Evolutionary conservation across 805 yeast genomes (phyloP).

Genomic region (Lachancea meyersii): DNA sequence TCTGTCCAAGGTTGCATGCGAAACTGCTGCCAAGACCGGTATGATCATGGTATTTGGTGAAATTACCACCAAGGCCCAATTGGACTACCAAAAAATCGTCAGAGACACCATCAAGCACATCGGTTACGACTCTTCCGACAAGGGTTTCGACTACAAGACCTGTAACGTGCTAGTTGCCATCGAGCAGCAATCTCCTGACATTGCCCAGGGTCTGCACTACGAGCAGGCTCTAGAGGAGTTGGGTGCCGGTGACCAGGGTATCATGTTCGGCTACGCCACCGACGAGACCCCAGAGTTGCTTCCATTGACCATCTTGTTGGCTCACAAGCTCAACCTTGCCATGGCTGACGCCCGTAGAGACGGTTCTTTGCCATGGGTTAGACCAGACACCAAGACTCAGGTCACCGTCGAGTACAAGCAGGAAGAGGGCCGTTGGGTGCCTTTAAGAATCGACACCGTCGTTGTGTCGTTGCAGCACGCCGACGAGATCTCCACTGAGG

Average conservation of each 20-base stretch:
- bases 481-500: slow-evolving; percentile 90
- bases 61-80: slow-evolving; percentile 91
- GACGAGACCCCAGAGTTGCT: slow-evolving; percentile 97
- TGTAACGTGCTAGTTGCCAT: slow-evolving; percentile 98
- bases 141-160: slow-evolving; percentile 98
- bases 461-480: slow-evolving; percentile 98
- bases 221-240: slow-evolving; percentile 93
- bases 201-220: slow-evolving; percentile 98
- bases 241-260: slow-evolving; percentile 99
- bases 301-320: slow-evolving; percentile 88
- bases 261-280: slow-evolving; percentile 99
- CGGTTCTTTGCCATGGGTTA: slow-evolving; percentile 90
- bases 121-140: slow-evolving; percentile 92
- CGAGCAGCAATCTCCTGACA: slow-evolving; percentile 98
- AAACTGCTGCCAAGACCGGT: slow-evolving; percentile 98
- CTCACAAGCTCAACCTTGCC: slow-evolving; percentile 95
- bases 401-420: slow-evolving; percentile 95
- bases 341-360: slow-evolving; percentile 96
- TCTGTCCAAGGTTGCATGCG: slow-evolving; percentile 97
- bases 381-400: slow-evolving; percentile 99
- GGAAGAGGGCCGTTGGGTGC: slow-evolving; percentile 92
- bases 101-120: slow-evolving; percentile 98
- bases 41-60: slow-evolving; percentile 99
- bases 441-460: slow-evolving; percentile 94
- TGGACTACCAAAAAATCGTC: slow-evolving; percentile 95